Evolutionary conservation across 306 rosid genomes (phyloP).

Genomic region (Mucuna pruriens): DNA sequence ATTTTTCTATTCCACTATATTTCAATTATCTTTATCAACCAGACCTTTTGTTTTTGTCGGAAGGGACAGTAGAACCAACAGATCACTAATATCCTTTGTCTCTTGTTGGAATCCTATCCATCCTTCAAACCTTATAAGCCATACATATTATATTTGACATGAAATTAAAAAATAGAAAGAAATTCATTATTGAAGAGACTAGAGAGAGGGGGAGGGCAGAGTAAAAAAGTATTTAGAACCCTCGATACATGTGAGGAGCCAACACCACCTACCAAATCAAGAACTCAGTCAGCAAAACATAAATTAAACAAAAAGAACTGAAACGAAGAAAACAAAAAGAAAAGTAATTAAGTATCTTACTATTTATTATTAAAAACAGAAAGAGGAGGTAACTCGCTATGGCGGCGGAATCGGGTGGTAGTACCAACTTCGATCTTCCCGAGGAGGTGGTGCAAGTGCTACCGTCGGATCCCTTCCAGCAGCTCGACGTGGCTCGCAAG

Average conservation of each 20-base stretch:
- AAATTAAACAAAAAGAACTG: not conserved
- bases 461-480: constrained; percentile 95
- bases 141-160: constrained; percentile 36
- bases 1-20: too few relatives aligned
- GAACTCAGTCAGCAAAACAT: not conserved
- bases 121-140: not conserved
- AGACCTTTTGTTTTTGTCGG: too few relatives aligned
- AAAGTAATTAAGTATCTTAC: not conserved
- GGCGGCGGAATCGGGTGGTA: constrained; percentile 62
- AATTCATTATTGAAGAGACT: not conserved
- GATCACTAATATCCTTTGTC: not conserved
- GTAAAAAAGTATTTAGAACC: not conserved
- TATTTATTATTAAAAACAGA: not conserved
- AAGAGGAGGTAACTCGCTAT: not conserved
- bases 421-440: constrained; percentile 72
- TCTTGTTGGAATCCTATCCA: not conserved
- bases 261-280: not conserved
- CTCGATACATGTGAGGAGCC: not conserved
- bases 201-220: not conserved
- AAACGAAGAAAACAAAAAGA: not conserved
- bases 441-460: constrained; percentile 67
- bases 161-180: not conserved
- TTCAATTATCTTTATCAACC: too few relatives aligned
- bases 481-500: constrained; percentile 95
- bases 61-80: too few relatives aligned